These are phyloP conservation scores for Aureobasidium sp. DNA, from an alignment of 2,329 filamentous ascomycete species.

Conservation along the genomic window DNA sequence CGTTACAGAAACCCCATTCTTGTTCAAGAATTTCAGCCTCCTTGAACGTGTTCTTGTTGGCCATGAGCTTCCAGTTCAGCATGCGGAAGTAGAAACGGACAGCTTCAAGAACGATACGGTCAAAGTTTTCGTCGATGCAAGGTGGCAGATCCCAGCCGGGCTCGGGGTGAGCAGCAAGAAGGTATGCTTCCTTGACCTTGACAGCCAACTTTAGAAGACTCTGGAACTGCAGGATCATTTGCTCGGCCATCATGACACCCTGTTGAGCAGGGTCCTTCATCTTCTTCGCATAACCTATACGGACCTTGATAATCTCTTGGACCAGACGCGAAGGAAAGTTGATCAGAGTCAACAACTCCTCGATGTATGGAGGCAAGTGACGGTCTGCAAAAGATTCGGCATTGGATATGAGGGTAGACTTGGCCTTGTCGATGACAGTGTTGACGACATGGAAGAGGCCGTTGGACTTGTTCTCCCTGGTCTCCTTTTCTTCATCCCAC, in stretches of 20 bases:
- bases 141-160: conserved; percentile 91
- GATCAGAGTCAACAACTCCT: conserved; percentile 89
- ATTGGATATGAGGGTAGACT: conserved; percentile 80
- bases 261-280: conserved; percentile 93
- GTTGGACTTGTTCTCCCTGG: conserved; percentile 19
- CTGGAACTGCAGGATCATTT: conserved; percentile 96
- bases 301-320: conserved; percentile 89
- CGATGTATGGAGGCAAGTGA: conserved; percentile 90
- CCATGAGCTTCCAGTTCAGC: conserved; percentile 93
- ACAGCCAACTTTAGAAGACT: conserved; percentile 86
- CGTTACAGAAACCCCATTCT: conserved; percentile 96
- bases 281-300: conserved; percentile 82
- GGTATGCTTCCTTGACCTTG: conserved; percentile 82
- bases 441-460: conserved; percentile 82
- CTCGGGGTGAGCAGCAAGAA: conserved; percentile 73
- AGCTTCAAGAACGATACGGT: conserved; percentile 81
- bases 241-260: conserved; percentile 87
- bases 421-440: conserved; percentile 84
- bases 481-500: conserved; percentile 56
- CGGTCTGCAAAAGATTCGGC: conserved; percentile 75
- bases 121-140: conserved; percentile 94
- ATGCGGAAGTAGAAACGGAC: conserved; percentile 98
- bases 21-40: conserved; percentile 95
- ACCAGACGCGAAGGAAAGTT: conserved; percentile 95
- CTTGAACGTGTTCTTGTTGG: conserved; percentile 98